Percentiles rank a stretch among this genome's conserved stretches.
These are phyloP conservation scores for Fragaria vesca DNA, from an alignment of 306 rosid species.

Conservation along the genomic window DNA sequence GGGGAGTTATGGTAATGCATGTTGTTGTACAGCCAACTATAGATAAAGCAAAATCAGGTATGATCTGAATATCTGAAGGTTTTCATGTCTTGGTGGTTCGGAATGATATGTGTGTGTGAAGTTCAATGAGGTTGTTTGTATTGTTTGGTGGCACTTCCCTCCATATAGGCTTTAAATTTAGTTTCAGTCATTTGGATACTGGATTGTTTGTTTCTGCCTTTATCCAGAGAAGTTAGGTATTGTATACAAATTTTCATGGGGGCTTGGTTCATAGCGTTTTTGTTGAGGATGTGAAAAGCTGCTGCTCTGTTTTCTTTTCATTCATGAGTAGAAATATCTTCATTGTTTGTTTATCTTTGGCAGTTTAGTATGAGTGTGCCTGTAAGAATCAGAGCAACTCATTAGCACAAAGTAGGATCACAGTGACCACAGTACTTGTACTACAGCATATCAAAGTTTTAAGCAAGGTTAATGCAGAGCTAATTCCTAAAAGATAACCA, in stretches of 20 bases:
- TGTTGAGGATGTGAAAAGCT: neutral
- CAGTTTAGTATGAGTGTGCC: neutral
- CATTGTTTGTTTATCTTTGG: neutral
- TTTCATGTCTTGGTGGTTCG: neutral
- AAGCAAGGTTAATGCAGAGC: neutral
- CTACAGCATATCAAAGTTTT: neutral
- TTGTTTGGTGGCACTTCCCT: neutral
- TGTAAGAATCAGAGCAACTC: neutral
- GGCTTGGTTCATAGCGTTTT: neutral
- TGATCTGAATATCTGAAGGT: neutral
- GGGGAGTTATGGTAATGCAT: slow-evolving; percentile 70
- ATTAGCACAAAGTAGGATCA: neutral
- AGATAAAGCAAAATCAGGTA: slow-evolving; percentile 79
- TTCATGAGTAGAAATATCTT: neutral
- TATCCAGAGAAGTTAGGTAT: neutral
- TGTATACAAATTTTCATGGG: neutral
- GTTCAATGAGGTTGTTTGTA: neutral
- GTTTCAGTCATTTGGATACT: neutral
- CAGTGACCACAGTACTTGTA: too few species aligned
- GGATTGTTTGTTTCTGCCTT: neutral
- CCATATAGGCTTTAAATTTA: neutral
- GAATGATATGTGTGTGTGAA: neutral
- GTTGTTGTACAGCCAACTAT: slow-evolving; percentile 89
- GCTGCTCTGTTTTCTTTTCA: neutral
- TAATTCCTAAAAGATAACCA: neutral